phyloP scores from a whole-genome alignment of 257 asterid genomes.

The Jasminum sambac region DNA sequence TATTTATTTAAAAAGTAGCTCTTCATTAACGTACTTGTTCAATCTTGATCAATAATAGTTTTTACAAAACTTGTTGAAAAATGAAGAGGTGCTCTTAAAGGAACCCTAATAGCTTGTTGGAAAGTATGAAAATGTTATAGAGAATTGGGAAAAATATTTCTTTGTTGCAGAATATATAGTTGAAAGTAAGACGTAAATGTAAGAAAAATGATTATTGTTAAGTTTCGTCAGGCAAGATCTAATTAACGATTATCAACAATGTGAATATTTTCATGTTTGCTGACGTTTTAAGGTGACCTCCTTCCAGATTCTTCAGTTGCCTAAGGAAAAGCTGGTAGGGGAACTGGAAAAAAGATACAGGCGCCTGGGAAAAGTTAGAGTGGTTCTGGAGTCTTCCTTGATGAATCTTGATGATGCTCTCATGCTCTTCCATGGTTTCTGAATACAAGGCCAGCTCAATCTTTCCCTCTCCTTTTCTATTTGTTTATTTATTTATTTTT shows the following conservation, averaged over 20 bases:
- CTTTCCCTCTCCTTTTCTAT: neutral
- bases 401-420: conserved; percentile 67
- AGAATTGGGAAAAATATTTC: too few relatives aligned
- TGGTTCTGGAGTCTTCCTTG: conserved; percentile 58
- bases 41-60: neutral
- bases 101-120: neutral
- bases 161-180: too few relatives aligned
- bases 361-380: conserved; percentile 36
- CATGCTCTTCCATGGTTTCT: conserved; percentile 68
- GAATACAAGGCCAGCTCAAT: conserved; percentile 10
- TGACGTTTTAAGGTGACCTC: neutral
- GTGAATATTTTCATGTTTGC: neutral
- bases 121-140: too few relatives aligned
- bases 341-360: conserved; percentile 35
- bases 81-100: neutral
- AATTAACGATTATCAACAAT: neutral
- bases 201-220: too few relatives aligned
- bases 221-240: too few relatives aligned
- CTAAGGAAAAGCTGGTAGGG: conserved; percentile 57
- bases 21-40: neutral
- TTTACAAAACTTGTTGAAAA: neutral
- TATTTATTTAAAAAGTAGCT: neutral
- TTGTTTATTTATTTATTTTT: neutral
- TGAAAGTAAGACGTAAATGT: too few relatives aligned
- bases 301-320: conserved; percentile 52